Evolutionary conservation across 306 rosid species (phyloP), one percentile per base, ranked within the genome.

Genomic region (Cucurbita ficifolia): DNA sequence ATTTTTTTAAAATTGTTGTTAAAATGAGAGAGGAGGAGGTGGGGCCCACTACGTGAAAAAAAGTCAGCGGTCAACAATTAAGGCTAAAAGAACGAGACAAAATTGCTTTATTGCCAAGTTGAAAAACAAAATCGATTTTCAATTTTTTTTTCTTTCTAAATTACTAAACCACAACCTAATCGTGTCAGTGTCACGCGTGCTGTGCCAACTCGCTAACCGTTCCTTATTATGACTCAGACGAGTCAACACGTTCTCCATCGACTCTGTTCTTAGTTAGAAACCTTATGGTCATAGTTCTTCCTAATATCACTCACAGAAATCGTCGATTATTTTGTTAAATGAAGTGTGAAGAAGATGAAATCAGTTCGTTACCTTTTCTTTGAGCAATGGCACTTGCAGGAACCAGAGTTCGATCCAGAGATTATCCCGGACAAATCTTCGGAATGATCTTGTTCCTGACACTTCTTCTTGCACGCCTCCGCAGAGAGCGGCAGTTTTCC

Each of bases 351-450:
- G 38, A 48, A 46, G 4, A 3, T 21, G 73, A 8, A 69, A n/a
- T 61, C n/a, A 69, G 42, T 14, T 46, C 22, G n/a, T 10, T 87
- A 92, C 97, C 96, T 92, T 89, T 78, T 85, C 78, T 92, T 92
- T 48, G 79, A 69, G 86, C 97, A 92, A 78, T 92, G 97, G 88
- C 97, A 92, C 81, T 87, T 92, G 64, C 82, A 79, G 74, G 88
- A 84, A 12, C 76, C 80, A 8, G 85, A 76, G 8, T 79, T 67
- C 13, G 94, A 86, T 5, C 84, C 94, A 39, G 96, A 89, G 14
- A 81, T 17, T 58, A 77, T 87, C 16, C 92, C 90, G 8, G 96
- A 87, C 73, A 68, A 8, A 19, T 86, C 75, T 40, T 81, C 94
- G 54, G 92, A 87, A 77, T 81, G 88, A 6, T 82, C 81, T 74